Conservation (phyloP, 2,329 filamentous ascomycete species). For the Diaporthe nobilis region DNA sequence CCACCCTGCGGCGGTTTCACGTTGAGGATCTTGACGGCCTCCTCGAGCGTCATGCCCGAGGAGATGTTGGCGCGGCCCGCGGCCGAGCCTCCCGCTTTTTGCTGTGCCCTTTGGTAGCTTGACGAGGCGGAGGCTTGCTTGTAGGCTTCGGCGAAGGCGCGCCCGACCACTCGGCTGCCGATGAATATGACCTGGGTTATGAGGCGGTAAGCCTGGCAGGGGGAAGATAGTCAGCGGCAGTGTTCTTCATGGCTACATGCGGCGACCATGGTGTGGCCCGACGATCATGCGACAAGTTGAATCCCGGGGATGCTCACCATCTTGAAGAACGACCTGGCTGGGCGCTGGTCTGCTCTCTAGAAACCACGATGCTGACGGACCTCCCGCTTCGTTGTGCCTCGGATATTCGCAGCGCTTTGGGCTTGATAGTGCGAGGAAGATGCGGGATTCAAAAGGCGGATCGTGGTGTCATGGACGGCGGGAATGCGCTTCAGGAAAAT, state of each 20-base stretch:
- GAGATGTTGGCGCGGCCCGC: constrained; percentile 62
- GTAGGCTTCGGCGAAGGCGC: constrained; percentile 94
- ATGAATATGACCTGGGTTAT: constrained; percentile 94
- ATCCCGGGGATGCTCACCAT: constrained; percentile 19
- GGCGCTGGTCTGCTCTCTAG: constrained; percentile 7
- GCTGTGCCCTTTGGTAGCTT: constrained; percentile 82
- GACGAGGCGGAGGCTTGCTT: constrained; percentile 92
- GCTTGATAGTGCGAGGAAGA: constrained; percentile 10
- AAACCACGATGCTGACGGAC: not conserved
- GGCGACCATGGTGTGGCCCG: not conserved
- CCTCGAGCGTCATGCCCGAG: constrained; percentile 89
- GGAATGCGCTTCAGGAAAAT: constrained; percentile 22
- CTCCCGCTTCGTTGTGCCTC: not conserved
- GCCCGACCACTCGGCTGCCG: constrained; percentile 91
- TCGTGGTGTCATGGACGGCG: constrained; percentile 23
- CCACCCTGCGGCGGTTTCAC: constrained; percentile 89
- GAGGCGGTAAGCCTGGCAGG: constrained; percentile 87
- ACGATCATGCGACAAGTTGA: not conserved
- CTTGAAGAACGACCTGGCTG: constrained; percentile 6
- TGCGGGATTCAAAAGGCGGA: not conserved
- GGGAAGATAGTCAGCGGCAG: constrained; percentile 6
- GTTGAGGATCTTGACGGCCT: constrained; percentile 97
- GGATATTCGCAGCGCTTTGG: not conserved
- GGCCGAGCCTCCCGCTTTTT: constrained; percentile 65
- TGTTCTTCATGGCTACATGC: not conserved